Evolutionary conservation across 352 stramenopile species (phyloP).

Genomic region (Globisporangium paddicum): DNA sequence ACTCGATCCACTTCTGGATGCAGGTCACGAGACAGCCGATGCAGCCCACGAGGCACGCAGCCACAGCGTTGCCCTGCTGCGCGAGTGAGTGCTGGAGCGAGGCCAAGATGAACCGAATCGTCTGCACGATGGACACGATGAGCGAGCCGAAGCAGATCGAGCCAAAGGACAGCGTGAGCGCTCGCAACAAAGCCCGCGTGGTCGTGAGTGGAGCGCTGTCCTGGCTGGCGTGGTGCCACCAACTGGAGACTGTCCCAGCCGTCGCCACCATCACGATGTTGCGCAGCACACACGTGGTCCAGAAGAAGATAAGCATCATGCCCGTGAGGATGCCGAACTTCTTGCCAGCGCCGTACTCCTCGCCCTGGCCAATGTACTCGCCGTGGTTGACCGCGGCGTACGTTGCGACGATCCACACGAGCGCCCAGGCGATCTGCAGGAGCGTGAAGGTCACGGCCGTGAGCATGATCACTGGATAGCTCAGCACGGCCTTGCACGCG

Average conservation of each 20-base stretch:
- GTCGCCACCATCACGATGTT: conserved; percentile 86
- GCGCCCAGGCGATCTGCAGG: conserved; percentile 65
- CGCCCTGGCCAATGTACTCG: conserved; percentile 33
- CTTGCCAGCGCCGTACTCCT: conserved; percentile 26
- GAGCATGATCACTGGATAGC: conserved; percentile 67
- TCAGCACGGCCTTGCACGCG: conserved; percentile 66
- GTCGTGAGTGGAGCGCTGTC: conserved; percentile 35
- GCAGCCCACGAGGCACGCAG: conserved; percentile 38
- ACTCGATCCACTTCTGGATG: conserved; percentile 59
- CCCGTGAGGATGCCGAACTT: conserved; percentile 40
- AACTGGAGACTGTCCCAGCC: conserved; percentile 80
- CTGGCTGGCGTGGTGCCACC: conserved; percentile 64
- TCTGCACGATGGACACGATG: conserved; percentile 67
- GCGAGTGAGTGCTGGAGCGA: conserved; percentile 32
- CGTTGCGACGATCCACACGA: conserved; percentile 71
- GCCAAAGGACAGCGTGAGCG: conserved; percentile 80
- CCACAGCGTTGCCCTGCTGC: conserved; percentile 51
- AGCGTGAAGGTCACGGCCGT: conserved; percentile 64
- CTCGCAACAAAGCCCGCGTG: conserved; percentile 38
- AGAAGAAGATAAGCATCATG: conserved; percentile 81
- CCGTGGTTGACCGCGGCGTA: conserved; percentile 56
- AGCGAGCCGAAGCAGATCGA: conserved; percentile 84
- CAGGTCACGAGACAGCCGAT: conserved; percentile 52
- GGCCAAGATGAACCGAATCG: conserved; percentile 42
- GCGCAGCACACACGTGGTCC: conserved; percentile 55